Evolutionary conservation across 1,284 basidiomycete genomes (phyloP).

Genomic region (Anthracocystis walkeri): DNA sequence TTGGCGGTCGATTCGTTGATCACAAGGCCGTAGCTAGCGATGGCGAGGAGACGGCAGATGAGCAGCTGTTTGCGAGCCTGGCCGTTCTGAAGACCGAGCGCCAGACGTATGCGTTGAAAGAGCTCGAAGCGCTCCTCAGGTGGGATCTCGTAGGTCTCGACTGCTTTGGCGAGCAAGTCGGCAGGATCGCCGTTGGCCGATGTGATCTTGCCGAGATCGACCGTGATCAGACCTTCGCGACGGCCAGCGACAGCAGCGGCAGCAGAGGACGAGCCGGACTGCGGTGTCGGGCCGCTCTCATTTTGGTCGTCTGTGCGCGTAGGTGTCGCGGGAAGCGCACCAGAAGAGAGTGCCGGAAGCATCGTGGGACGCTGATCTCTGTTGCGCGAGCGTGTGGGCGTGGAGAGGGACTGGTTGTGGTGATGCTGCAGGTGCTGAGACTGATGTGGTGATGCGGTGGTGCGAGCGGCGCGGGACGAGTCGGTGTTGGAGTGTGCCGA

Average conservation of each 20-base stretch:
- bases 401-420: slow-evolving; percentile 25
- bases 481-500: slow-evolving; percentile 27
- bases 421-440: slow-evolving; percentile 21
- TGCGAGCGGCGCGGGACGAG: slow-evolving; percentile 23
- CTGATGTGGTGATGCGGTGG: slow-evolving; percentile 22
- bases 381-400: slow-evolving; percentile 44
- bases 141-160: slow-evolving; percentile 81
- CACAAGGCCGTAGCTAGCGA: slow-evolving; percentile 78
- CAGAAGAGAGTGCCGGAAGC: slow-evolving; percentile 34
- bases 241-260: slow-evolving; percentile 12
- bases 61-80: slow-evolving; percentile 83
- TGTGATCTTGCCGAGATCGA: slow-evolving; percentile 49
- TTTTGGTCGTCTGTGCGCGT: slow-evolving; percentile 25
- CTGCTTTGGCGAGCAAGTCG: slow-evolving; percentile 77
- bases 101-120: slow-evolving; percentile 85
- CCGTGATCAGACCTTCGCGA: slow-evolving; percentile 58
- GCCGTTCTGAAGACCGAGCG: slow-evolving; percentile 77
- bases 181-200: slow-evolving; percentile 30
- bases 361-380: slow-evolving; percentile 39
- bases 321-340: slow-evolving; percentile 32
- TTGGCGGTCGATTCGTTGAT: slow-evolving; percentile 78
- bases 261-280: slow-evolving; percentile 13
- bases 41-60: slow-evolving; percentile 83
- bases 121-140: slow-evolving; percentile 89
- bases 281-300: slow-evolving; percentile 3